These are phyloP conservation scores for Mycena haematopus DNA, from an alignment of 768 basidiomycete species.

Conservation along the genomic window DNA sequence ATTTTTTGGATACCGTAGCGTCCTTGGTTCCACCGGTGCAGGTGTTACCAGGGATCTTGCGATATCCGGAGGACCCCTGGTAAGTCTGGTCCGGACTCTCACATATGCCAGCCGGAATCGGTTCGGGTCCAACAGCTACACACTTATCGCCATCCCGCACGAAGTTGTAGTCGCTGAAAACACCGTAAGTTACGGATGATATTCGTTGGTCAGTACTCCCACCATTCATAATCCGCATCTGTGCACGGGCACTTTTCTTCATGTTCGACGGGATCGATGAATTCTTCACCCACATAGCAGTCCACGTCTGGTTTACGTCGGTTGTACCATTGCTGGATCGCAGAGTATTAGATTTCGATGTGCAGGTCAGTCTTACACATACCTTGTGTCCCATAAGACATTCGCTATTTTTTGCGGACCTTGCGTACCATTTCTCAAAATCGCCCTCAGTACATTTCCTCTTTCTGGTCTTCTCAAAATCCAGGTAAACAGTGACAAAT, in stretches of 20 bases:
- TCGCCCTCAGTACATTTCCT: constrained; percentile 75
- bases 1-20: constrained; percentile 70
- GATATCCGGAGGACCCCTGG: constrained; percentile 89
- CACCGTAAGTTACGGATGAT: not conserved
- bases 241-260: constrained; percentile 86
- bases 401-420: constrained; percentile 58
- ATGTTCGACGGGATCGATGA: constrained; percentile 81
- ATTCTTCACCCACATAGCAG: constrained; percentile 93
- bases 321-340: constrained; percentile 86
- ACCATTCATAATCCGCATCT: constrained; percentile 96
- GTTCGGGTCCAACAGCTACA: constrained; percentile 86
- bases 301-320: constrained; percentile 82
- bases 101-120: constrained; percentile 81
- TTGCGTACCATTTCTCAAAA: constrained; percentile 89
- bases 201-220: constrained; percentile 10
- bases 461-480: constrained; percentile 74
- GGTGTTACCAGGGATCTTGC: constrained; percentile 91
- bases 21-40: constrained; percentile 86
- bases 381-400: constrained; percentile 97
- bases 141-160: constrained; percentile 77
- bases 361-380: constrained; percentile 23
- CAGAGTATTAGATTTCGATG: constrained; percentile 1
- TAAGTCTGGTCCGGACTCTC: constrained; percentile 64
- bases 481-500: constrained; percentile 79
- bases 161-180: constrained; percentile 85